Percentiles rank a stretch among this genome's conserved stretches.
Evolutionary conservation across 176 grass and related monocot genomes (phyloP).

Genomic region (Rhynchospora tenuis): DNA sequence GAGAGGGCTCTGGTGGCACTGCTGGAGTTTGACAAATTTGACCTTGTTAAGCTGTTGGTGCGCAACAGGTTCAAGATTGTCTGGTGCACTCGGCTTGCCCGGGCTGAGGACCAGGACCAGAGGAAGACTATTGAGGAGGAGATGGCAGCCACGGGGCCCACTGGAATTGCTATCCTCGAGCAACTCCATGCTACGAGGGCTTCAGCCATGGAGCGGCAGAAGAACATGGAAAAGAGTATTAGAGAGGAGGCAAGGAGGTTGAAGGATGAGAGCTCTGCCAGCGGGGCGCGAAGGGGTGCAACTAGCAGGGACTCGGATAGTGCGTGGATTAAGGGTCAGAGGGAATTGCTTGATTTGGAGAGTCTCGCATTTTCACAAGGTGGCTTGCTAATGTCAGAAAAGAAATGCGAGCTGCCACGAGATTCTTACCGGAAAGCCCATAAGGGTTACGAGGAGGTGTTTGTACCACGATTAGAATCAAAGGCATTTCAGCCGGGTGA

Average conservation of each 20-base stretch:
- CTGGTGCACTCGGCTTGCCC: constrained; percentile 90
- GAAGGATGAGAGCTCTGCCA: constrained; percentile 44
- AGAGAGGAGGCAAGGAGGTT: constrained; percentile 87
- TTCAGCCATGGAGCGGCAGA: constrained; percentile 85
- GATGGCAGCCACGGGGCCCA: constrained; percentile 50
- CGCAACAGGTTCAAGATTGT: constrained; percentile 89
- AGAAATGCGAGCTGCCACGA: constrained; percentile 72
- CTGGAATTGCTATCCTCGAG: constrained; percentile 56
- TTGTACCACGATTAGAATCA: constrained; percentile 67
- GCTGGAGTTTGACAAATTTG: constrained; percentile 93
- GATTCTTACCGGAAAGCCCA: constrained; percentile 68
- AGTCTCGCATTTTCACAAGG: constrained; percentile 83
- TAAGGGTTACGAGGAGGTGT: constrained; percentile 84
- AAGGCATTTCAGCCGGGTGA: constrained; percentile 55
- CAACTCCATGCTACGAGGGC: constrained; percentile 93
- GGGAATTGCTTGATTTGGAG: constrained; percentile 85
- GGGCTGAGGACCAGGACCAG: constrained; percentile 84
- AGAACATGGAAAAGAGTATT: constrained; percentile 90
- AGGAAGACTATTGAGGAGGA: constrained; percentile 84
- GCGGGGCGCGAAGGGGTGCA: constrained; percentile 41
- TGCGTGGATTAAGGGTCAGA: constrained; percentile 83
- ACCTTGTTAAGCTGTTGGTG: constrained; percentile 76
- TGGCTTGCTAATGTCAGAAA: constrained; percentile 85
- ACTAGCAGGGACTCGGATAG: constrained; percentile 61
- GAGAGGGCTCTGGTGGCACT: constrained; percentile 82